Evolutionary conservation across 148 eudicot genomes (phyloP).

Genomic region (Oxyria digyna): DNA sequence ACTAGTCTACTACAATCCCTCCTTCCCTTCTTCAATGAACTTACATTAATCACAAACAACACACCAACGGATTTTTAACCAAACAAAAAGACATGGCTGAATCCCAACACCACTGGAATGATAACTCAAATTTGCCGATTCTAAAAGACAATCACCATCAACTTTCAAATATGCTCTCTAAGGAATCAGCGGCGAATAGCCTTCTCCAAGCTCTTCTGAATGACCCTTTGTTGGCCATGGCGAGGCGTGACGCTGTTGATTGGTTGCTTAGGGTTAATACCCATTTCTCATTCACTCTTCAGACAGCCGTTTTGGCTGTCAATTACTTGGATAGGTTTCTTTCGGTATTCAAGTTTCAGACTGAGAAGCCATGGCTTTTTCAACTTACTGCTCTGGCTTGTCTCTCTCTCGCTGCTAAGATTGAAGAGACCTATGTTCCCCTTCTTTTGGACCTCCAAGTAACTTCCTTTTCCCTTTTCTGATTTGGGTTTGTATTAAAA

Average conservation of each 20-base stretch:
- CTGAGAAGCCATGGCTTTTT: slow-evolving; percentile 56
- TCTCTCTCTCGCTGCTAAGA: slow-evolving; percentile 80
- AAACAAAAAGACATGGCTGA: background rate
- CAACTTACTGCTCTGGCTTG: slow-evolving; percentile 77
- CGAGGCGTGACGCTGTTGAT: slow-evolving; percentile 24
- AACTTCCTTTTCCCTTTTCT: slow-evolving; percentile 10
- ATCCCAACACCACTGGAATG: background rate
- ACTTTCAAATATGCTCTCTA: slow-evolving; percentile 25
- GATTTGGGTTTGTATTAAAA: background rate
- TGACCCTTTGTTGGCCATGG: slow-evolving; percentile 8
- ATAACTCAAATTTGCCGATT: background rate
- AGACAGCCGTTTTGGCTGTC: slow-evolving; percentile 36
- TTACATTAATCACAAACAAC: background rate
- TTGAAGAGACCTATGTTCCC: slow-evolving; percentile 72
- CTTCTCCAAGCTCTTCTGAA: background rate
- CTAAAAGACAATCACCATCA: slow-evolving; percentile 34
- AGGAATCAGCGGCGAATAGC: slow-evolving; percentile 20
- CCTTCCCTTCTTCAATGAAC: background rate
- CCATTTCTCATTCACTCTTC: slow-evolving; percentile 24
- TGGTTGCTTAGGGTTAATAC: slow-evolving; percentile 28
- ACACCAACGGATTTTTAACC: background rate
- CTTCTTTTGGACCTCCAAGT: slow-evolving; percentile 75
- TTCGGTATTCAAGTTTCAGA: slow-evolving; percentile 21
- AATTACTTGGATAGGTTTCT: slow-evolving; percentile 46
- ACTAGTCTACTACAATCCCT: background rate